phyloP scores from a whole-genome alignment of 495 filamentous ascomycete genomes.

The Lasiosphaeriaceae sp. region DNA sequence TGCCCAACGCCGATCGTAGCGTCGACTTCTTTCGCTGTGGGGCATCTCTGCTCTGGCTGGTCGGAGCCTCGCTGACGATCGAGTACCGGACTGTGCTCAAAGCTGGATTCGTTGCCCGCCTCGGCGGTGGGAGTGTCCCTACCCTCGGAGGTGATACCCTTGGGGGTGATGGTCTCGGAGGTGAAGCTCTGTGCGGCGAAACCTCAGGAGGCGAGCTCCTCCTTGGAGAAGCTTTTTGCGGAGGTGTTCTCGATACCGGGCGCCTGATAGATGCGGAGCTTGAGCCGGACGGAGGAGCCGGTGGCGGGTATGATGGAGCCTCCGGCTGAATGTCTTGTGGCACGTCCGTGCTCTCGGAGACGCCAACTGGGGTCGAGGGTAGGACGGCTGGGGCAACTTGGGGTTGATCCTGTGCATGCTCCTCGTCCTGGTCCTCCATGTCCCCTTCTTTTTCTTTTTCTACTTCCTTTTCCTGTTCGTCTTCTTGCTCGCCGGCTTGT shows the following conservation, averaged over 20 bases:
- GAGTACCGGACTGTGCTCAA: conserved; percentile 37
- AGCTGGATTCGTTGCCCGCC: conserved; percentile 32
- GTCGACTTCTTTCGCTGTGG: conserved; percentile 49
- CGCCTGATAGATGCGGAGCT: conserved; percentile 5
- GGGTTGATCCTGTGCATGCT: not conserved
- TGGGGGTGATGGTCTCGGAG: conserved; percentile 16
- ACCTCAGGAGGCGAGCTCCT: not conserved
- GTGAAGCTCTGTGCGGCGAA: conserved; percentile 14
- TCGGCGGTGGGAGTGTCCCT: conserved; percentile 15
- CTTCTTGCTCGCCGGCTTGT: not conserved
- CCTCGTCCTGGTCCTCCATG: not conserved
- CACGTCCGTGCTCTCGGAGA: conserved; percentile 12
- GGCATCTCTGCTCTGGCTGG: conserved; percentile 26
- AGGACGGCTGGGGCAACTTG: not conserved
- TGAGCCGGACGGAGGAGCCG: conserved; percentile 14
- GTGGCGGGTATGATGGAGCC: conserved; percentile 20
- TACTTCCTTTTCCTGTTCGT: not conserved
- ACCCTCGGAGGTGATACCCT: conserved; percentile 16
- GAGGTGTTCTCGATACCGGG: conserved; percentile 22
- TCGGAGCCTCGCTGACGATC: conserved; percentile 33
- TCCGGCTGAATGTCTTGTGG: conserved; percentile 16
- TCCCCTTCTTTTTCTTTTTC: not conserved
- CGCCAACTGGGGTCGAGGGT: not conserved
- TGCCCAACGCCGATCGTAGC: conserved; percentile 44
- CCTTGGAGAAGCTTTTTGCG: conserved; percentile 16